These are phyloP conservation scores for Blastomyces parvus DNA, from an alignment of 2,329 filamentous ascomycete species.

Conservation along the genomic window DNA sequence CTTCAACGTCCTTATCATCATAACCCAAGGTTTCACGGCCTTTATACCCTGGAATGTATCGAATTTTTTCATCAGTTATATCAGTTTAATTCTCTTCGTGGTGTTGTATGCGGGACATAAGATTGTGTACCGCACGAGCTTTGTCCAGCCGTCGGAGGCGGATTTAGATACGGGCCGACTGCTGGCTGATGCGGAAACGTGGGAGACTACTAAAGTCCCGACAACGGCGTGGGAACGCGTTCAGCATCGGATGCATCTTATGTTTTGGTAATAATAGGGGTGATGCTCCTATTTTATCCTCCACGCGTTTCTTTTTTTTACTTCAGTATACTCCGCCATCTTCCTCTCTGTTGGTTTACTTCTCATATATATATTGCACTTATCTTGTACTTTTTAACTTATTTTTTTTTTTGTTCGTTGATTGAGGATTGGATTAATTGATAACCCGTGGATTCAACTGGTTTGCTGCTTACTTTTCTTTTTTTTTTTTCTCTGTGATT, in stretches of 20 bases:
- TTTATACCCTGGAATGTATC: constrained; percentile 55
- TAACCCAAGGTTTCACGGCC: constrained; percentile 60
- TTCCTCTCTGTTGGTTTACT: background rate
- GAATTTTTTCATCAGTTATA: constrained; percentile 55
- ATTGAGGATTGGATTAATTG: background rate
- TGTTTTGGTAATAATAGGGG: constrained; percentile 8
- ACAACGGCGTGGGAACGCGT: constrained; percentile 25
- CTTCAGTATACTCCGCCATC: background rate
- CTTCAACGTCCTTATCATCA: constrained; percentile 53
- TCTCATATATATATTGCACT: background rate
- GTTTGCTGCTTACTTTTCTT: background rate
- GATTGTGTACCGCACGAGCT: constrained; percentile 27
- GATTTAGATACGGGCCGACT: constrained; percentile 37
- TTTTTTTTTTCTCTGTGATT: too few species aligned
- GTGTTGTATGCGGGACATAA: constrained; percentile 55
- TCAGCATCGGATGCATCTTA: constrained; percentile 5
- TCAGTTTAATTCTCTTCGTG: constrained; percentile 55
- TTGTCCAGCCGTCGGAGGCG: constrained; percentile 33
- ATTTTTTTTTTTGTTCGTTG: background rate
- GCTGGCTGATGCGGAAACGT: constrained; percentile 27
- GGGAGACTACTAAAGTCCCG: constrained; percentile 25
- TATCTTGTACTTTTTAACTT: background rate
- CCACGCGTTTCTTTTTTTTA: background rate
- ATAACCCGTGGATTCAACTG: background rate
- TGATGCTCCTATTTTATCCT: background rate